Percentiles rank a stretch among this genome's conserved stretches.
These are phyloP conservation scores for Taphrina deformans DNA, from an alignment of 1,139 yeast genomes.

Conservation along the genomic window DNA sequence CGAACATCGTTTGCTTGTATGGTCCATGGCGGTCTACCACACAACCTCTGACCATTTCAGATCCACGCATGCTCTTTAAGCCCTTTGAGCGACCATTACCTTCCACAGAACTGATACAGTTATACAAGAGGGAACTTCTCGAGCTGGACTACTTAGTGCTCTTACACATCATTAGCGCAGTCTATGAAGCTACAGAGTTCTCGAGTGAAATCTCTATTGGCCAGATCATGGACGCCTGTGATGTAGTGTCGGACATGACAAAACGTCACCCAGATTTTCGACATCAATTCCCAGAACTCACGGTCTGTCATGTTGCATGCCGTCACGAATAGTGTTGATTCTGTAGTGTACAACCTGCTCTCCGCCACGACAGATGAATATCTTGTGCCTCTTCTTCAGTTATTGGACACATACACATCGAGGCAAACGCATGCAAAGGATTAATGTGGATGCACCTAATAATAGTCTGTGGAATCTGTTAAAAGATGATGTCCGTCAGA, in stretches of 20 bases:
- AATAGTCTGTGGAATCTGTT: background rate
- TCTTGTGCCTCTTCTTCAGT: background rate
- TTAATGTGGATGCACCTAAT: background rate
- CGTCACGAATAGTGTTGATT: background rate
- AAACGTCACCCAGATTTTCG: background rate
- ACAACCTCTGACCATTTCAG: background rate
- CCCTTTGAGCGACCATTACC: background rate
- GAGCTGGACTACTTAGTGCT: background rate
- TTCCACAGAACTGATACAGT: background rate
- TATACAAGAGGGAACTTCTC: background rate
- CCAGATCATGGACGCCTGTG: background rate
- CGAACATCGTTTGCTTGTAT: background rate
- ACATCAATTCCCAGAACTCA: background rate
- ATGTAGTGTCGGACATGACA: background rate
- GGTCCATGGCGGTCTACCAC: too few species aligned
- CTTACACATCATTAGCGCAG: background rate
- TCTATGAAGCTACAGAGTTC: background rate
- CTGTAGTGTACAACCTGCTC: background rate
- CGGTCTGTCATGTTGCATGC: background rate
- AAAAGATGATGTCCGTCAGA: background rate
- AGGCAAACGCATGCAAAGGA: background rate
- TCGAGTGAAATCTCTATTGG: background rate
- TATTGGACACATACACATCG: constrained; percentile 1
- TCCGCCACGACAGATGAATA: background rate
- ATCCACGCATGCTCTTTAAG: background rate